Percentiles rank a stretch among this genome's conserved stretches.
These are phyloP conservation scores for Lodderomyces elongisporus DNA, from an alignment of 1,139 yeast genomes.

Conservation along the genomic window DNA sequence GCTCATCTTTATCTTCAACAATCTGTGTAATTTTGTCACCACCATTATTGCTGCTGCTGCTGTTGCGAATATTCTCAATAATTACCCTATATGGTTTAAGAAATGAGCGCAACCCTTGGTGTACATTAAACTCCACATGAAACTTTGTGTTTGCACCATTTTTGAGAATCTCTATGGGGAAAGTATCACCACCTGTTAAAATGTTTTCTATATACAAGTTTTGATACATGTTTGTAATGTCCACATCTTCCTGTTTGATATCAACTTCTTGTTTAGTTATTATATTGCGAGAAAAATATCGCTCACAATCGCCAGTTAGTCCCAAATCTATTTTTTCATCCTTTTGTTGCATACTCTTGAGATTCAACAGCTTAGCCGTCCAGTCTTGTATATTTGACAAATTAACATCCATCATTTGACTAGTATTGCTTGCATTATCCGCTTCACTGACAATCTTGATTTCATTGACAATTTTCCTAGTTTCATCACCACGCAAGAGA, in stretches of 20 bases:
- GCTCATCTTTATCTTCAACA: conserved; percentile 67
- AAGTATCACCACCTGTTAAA: conserved; percentile 26
- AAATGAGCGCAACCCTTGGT: conserved; percentile 40
- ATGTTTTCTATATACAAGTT: conserved; percentile 19
- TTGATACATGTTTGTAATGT: conserved; percentile 16
- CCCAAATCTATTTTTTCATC: conserved; percentile 12
- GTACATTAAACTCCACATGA: conserved; percentile 38
- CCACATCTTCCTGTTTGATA: conserved; percentile 6
- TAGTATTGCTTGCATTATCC: conserved; percentile 12
- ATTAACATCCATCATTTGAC: conserved; percentile 12
- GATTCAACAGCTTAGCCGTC: background rate
- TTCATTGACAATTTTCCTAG: conserved; percentile 33
- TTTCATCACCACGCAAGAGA: conserved; percentile 23
- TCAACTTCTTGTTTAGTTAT: conserved; percentile 6
- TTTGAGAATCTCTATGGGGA: conserved; percentile 21
- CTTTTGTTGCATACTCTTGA: background rate
- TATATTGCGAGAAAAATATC: conserved; percentile 16
- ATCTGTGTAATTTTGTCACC: conserved; percentile 19
- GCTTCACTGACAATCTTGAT: conserved; percentile 16
- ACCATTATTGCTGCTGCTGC: no score
- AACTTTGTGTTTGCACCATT: conserved; percentile 12
- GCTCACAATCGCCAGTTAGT: conserved; percentile 6
- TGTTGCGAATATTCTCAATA: conserved; percentile 32
- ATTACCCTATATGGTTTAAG: conserved; percentile 45
- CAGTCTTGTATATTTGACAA: conserved; percentile 2